phyloP scores from a whole-genome alignment of 83 land plant genomes.

The Picea abies region DNA sequence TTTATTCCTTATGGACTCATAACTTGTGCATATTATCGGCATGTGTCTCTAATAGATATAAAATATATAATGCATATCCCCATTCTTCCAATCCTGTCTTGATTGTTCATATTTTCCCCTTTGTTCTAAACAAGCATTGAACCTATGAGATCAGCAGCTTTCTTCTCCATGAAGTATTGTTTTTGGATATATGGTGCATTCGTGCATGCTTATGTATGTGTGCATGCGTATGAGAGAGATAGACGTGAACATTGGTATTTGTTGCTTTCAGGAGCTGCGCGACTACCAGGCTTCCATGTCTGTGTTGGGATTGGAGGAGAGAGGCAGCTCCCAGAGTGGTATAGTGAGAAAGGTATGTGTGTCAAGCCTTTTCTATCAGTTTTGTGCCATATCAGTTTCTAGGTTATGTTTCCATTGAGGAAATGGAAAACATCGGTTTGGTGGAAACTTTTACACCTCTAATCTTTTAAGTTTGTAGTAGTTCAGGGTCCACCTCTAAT shows the following conservation, averaged over 20 bases:
- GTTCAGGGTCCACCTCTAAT: neutral
- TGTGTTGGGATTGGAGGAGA: conserved; percentile 99
- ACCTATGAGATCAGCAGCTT: neutral
- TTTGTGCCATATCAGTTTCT: neutral
- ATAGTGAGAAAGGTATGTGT: conserved; percentile 77
- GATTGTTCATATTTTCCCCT: no score
- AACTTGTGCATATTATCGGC: neutral
- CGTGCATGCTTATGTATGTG: neutral
- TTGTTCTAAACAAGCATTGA: neutral
- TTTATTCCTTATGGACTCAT: no score
- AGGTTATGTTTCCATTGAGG: neutral
- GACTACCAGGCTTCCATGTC: conserved; percentile 96
- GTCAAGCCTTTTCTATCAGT: neutral
- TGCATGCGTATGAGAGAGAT: neutral
- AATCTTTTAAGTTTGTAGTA: neutral
- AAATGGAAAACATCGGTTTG: neutral
- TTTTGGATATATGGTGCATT: neutral
- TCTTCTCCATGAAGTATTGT: neutral
- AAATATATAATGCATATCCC: neutral
- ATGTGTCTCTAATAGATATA: neutral
- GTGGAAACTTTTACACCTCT: neutral
- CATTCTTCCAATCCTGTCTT: neutral
- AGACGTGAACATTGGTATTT: neutral
- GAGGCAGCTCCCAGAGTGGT: conserved; percentile 91
- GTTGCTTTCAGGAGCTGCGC: conserved; percentile 64